Base-by-base conservation (phyloP, 2,329 filamentous ascomycete genomes). In the Whalleya microplaca region DNA sequence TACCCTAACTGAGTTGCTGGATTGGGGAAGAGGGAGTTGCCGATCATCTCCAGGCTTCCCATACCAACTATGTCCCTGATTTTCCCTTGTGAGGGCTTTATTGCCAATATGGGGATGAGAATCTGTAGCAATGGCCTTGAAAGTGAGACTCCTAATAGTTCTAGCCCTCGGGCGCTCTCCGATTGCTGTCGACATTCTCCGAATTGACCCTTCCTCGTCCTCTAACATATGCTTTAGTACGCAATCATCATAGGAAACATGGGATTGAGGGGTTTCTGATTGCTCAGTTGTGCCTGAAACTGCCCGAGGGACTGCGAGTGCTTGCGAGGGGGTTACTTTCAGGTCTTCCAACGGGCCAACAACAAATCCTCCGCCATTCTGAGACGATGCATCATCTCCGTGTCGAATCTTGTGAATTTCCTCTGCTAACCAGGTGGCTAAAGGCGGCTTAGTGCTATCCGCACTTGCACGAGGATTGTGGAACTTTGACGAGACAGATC, bases 401-500 rank as follows among this genome's bases (percentile, higher is more conserved):
- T 62, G 44, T 40, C 64, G 64, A 8, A 69, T 57, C 46, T 63
- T 66, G 40, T 68, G 69, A 18, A 70, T 60, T 37, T 68, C 63
- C 14, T 70, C 64, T 8, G 65, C 65, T 48, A 71, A 51, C 23
- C 67, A 64, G 16, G 47, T 48, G 40, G 64, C 63, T 44, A 71
- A 37, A 4, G 60, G 61, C 14, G 57, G 51, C 46, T 56, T 67
- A 18, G 54, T 40, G 18, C 51, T 63, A 6, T 65, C 63, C 21
- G 41, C 56, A 48, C 50, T 57, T 5, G 48, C 45, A 37, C 58
- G 51, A 3, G 48, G 41, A 18, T 45, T 21, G 32, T 45, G 56
- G 19, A 53, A 20, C 63, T 71, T 57, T 65, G 65, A 16, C 63
- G 72, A 20, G 65, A 72, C 59, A 69, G 75, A 64, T 45, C 73